These are phyloP conservation scores for Leccinum angustisporum DNA, from an alignment of 1,284 basidiomycete species.

Conservation along the genomic window DNA sequence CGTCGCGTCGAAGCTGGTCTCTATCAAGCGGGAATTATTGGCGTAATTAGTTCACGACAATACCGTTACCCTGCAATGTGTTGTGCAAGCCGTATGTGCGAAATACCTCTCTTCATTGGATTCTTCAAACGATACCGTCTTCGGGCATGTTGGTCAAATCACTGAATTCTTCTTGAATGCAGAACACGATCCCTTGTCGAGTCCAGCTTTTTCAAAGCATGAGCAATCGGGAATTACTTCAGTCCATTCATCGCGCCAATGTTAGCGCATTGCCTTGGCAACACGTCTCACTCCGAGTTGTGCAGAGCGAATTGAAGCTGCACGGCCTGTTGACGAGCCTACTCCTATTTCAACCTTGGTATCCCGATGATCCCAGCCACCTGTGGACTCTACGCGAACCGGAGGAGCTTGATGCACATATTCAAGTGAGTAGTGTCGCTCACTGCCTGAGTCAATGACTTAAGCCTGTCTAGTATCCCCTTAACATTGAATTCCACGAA, in stretches of 20 bases:
- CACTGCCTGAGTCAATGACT: neutral
- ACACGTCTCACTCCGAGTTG: slow-evolving; percentile 45
- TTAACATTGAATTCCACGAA: slow-evolving; percentile 48
- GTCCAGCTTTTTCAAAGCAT: slow-evolving; percentile 31
- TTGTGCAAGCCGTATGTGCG: slow-evolving; percentile 45
- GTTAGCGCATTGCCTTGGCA: slow-evolving; percentile 45
- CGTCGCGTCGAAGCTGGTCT: slow-evolving; percentile 11
- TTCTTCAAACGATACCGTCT: slow-evolving; percentile 41
- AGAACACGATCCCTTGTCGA: slow-evolving; percentile 52
- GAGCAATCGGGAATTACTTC: slow-evolving; percentile 39
- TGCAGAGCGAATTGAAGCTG: slow-evolving; percentile 40
- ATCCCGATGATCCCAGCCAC: slow-evolving; percentile 7
- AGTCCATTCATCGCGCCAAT: slow-evolving; percentile 41
- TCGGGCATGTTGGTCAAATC: slow-evolving; percentile 40
- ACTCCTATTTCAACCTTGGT: slow-evolving; percentile 46
- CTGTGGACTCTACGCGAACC: slow-evolving; percentile 40
- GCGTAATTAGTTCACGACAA: slow-evolving; percentile 18
- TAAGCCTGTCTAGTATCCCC: slow-evolving; percentile 39
- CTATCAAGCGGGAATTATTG: slow-evolving; percentile 14
- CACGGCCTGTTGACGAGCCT: slow-evolving; percentile 44
- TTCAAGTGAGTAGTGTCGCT: slow-evolving; percentile 38
- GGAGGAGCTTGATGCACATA: slow-evolving; percentile 36
- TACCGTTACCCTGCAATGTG: slow-evolving; percentile 37
- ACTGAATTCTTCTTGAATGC: neutral
- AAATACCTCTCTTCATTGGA: slow-evolving; percentile 40